Evolutionary conservation across 2,329 filamentous ascomycete genomes (phyloP).

Genomic region (Penicillium sp.): DNA sequence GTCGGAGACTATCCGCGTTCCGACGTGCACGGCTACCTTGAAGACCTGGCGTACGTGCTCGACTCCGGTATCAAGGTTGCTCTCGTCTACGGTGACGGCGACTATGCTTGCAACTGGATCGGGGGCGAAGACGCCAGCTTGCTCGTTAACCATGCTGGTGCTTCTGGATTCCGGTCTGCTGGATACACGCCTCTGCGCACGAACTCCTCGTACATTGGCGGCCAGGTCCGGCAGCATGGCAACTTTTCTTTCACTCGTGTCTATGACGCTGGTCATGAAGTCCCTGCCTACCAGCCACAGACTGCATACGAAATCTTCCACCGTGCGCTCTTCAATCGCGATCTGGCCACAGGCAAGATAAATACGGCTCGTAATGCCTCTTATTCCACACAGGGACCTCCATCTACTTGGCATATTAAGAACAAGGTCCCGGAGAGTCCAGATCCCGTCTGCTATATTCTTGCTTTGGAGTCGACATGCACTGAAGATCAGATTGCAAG

Average conservation of each 20-base stretch:
- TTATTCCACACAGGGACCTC: conserved; percentile 36
- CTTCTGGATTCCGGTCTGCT: conserved; percentile 40
- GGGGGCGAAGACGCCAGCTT: conserved; percentile 48
- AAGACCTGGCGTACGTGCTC: conserved; percentile 42
- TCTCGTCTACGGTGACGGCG: conserved; percentile 51
- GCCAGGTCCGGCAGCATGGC: conserved; percentile 41
- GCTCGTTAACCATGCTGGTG: conserved; percentile 40
- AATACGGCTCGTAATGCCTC: conserved; percentile 27
- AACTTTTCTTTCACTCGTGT: conserved; percentile 45
- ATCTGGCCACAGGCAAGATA: conserved; percentile 48
- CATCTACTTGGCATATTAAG: conserved; percentile 38
- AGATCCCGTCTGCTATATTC: conserved; percentile 41
- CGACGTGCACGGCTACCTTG: conserved; percentile 35
- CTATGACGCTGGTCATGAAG: conserved; percentile 43
- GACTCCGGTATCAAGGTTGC: conserved; percentile 51
- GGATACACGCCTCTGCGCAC: conserved; percentile 44
- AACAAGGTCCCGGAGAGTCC: conserved; percentile 37
- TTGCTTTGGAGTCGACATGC: conserved; percentile 33
- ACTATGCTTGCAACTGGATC: conserved; percentile 52
- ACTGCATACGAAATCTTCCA: conserved; percentile 48
- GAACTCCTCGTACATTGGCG: conserved; percentile 39
- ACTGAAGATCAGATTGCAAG: conserved; percentile 38
- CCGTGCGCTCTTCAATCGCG: conserved; percentile 44
- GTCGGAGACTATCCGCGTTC: conserved; percentile 44
- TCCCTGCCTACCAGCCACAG: conserved; percentile 49